Evolutionary conservation across 805 yeast genomes (phyloP), one percentile per base, ranked within the genome.

Genomic region (Ogataea nitratoaversa): DNA sequence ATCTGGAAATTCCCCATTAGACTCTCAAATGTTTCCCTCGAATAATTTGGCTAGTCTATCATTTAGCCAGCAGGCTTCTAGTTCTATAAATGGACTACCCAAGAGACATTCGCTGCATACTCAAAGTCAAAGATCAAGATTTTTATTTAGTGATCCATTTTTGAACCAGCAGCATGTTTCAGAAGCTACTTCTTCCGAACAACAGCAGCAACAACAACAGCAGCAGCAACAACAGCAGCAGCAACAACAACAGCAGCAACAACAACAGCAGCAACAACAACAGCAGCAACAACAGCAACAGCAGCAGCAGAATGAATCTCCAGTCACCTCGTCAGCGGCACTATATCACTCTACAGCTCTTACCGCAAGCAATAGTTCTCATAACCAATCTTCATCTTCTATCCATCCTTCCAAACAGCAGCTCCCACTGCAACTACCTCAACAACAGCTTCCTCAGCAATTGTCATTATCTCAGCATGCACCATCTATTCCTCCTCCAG

Each of bases 91-190:
- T 17, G 31, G 37, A 27, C 43, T 41, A 25, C 38, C 60, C 42
- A 75, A 76, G 54, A 68, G 83, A 52, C 77, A 79, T 37, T 70
- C 79, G 14, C 58, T 76, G n/a, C n/a, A n/a, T n/a, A n/a, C n/a
- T 35, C 77, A 78, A 28, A 66, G 70, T 41, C 82, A 78, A 54
- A 65, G 85, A 49, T 79, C 85, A n/a, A 69, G 87, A 49, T 81
- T 82, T 52, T 67, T 82, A 29, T 82, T 82, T 55, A 74, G 81
- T 48, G 88, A 82, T 54, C 86, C 87, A 8, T 74, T 74, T 50
- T 32, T 43, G 4, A 40, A 47, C 22, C 31, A 29, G 14, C 60
- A 44, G 19, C 35, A 37, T 34, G 35, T 38, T 19, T 28, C 43
- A 3, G 34, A 40, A 16, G 36, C 30, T 23, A 19, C 19, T 6